These are phyloP conservation scores for Fraxinus latifolia DNA, from an alignment of 305 asterid species.

Conservation along the genomic window DNA sequence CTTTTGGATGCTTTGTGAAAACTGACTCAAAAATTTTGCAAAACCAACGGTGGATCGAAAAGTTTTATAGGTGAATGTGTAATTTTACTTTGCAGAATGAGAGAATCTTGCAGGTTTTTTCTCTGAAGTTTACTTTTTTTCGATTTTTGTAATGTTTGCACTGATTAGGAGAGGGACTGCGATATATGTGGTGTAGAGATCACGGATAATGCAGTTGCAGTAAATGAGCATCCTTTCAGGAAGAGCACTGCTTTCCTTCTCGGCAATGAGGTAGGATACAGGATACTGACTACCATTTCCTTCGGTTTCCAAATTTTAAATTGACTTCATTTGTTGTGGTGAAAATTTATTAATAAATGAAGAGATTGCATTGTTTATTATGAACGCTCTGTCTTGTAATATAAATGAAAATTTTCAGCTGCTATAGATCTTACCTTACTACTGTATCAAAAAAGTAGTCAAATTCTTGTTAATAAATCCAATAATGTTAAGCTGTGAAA, in stretches of 20 bases:
- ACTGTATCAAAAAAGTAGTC: background rate
- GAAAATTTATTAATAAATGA: background rate
- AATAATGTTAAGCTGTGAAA: background rate
- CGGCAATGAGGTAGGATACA: slow-evolving; percentile 76
- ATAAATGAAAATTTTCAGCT: background rate
- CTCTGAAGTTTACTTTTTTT: background rate
- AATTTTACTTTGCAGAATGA: background rate
- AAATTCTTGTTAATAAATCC: background rate
- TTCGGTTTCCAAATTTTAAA: slow-evolving; percentile 4
- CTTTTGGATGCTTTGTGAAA: background rate
- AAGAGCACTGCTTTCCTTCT: slow-evolving; percentile 89
- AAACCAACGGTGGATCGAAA: background rate
- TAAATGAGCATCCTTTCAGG: slow-evolving; percentile 77
- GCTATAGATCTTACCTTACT: slow-evolving; percentile 2
- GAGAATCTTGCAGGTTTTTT: background rate
- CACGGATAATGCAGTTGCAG: slow-evolving; percentile 63
- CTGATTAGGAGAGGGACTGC: slow-evolving; percentile 66
- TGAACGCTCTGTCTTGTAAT: background rate
- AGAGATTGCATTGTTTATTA: background rate
- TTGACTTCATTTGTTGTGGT: background rate
- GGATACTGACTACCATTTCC: slow-evolving; percentile 9
- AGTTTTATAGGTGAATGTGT: background rate
- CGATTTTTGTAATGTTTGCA: slow-evolving; percentile 16
- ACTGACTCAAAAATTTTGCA: background rate
- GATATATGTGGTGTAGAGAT: slow-evolving; percentile 97